Evolutionary conservation across 345 rosid species (phyloP).

Genomic region (Barbarea vulgaris): DNA sequence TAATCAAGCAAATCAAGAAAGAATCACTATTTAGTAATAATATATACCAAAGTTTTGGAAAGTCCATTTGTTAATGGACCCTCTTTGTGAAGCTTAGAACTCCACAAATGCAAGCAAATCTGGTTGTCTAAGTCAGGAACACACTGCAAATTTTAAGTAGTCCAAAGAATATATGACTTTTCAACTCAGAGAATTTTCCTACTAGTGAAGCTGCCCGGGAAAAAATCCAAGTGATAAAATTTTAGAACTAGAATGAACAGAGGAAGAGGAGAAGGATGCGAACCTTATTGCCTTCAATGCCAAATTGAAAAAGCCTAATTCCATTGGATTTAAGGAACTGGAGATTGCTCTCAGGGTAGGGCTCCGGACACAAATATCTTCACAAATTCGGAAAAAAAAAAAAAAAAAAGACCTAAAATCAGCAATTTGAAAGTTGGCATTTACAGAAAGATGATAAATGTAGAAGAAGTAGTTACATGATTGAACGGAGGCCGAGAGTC

Average conservation of each 20-base stretch:
- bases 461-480: conserved; percentile 56
- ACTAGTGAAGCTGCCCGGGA: neutral
- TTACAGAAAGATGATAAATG: neutral
- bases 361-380: conserved; percentile 93
- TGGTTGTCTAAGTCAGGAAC: conserved; percentile 32
- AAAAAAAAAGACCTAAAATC: neutral
- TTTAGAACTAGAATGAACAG: neutral
- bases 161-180: neutral
- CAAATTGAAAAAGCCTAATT: conserved; percentile 82
- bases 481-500: conserved; percentile 88
- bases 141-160: conserved; percentile 28
- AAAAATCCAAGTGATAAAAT: neutral
- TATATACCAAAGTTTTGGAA: conserved; percentile 24
- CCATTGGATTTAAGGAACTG: conserved; percentile 85
- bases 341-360: conserved; percentile 73
- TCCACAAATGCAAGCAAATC: conserved; percentile 35
- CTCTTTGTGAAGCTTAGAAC: conserved; percentile 33
- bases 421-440: conserved; percentile 6
- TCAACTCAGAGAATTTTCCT: neutral
- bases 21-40: neutral
- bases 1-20: neutral
- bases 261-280: neutral
- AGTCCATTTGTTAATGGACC: conserved; percentile 25
- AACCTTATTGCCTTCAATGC: conserved; percentile 92
- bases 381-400: neutral